These are phyloP conservation scores for Cercophora scortea DNA, from an alignment of 495 filamentous ascomycete genomes.

Conservation along the genomic window DNA sequence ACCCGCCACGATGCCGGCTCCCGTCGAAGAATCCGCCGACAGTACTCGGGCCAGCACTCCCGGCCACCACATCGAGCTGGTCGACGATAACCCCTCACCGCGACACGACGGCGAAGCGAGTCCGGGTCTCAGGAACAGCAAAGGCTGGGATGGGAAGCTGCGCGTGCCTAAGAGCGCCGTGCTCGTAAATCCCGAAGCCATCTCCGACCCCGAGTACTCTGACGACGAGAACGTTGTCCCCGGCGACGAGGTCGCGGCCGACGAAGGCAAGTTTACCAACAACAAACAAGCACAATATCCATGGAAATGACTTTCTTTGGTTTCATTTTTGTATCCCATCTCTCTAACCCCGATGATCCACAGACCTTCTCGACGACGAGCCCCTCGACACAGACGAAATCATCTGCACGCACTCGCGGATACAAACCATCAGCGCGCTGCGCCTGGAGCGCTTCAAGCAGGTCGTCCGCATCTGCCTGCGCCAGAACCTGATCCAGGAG, in stretches of 20 bases:
- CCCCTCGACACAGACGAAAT: slow-evolving; percentile 62
- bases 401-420: slow-evolving; percentile 77
- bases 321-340: neutral
- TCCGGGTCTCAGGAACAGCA: slow-evolving; percentile 48
- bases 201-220: slow-evolving; percentile 77
- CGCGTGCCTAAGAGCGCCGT: slow-evolving; percentile 56
- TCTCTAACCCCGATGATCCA: neutral
- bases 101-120: slow-evolving; percentile 34
- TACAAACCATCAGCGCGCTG: slow-evolving; percentile 71
- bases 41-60: slow-evolving; percentile 16
- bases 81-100: slow-evolving; percentile 29
- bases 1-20: slow-evolving; percentile 23
- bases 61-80: slow-evolving; percentile 35
- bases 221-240: slow-evolving; percentile 69
- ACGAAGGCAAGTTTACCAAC: slow-evolving; percentile 55
- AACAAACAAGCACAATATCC: neutral
- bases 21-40: slow-evolving; percentile 17
- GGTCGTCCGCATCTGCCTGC: slow-evolving; percentile 75
- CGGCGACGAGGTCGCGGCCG: slow-evolving; percentile 68
- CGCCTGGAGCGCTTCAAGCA: slow-evolving; percentile 74
- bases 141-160: slow-evolving; percentile 92
- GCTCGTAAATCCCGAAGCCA: slow-evolving; percentile 66
- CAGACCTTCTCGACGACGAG: slow-evolving; percentile 49
- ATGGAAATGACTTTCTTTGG: too few species aligned
- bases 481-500: slow-evolving; percentile 81